Conservation (phyloP, 1,284 basidiomycete genomes). For the Trichosporon asahii region DNA sequence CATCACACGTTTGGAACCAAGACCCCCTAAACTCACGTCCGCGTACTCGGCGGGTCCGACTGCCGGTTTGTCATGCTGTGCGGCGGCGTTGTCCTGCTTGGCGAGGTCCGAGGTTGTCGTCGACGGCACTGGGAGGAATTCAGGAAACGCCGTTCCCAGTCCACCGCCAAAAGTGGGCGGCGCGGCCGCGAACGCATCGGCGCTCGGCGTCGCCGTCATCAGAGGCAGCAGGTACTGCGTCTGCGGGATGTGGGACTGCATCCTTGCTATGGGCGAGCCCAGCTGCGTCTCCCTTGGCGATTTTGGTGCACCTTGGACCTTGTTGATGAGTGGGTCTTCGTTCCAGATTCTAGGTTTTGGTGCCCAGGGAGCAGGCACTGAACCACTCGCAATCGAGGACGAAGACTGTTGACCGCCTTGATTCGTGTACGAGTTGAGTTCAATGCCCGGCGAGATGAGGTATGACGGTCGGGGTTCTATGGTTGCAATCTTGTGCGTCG, state of each 20-base stretch:
- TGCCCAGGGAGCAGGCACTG: constrained; percentile 14
- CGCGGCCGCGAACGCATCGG: not conserved
- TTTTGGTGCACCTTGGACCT: not conserved
- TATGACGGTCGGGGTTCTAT: constrained; percentile 8
- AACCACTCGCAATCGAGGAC: constrained; percentile 1
- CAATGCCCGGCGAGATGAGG: constrained; percentile 4
- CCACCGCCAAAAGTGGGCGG: constrained; percentile 18
- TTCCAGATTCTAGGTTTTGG: constrained; percentile 23
- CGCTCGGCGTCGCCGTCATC: constrained; percentile 6
- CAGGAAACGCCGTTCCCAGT: constrained; percentile 18
- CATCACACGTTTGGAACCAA: not conserved
- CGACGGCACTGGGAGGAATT: constrained; percentile 13
- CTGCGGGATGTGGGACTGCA: constrained; percentile 15
- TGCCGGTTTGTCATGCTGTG: constrained; percentile 4
- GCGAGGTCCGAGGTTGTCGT: not conserved
- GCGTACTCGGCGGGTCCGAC: constrained; percentile 35
- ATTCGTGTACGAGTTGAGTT: constrained; percentile 1
- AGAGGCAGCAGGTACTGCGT: constrained; percentile 16
- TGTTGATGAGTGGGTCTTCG: constrained; percentile 20
- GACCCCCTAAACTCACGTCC: constrained; percentile 26
- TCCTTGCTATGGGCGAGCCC: constrained; percentile 15
- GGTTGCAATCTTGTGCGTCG: constrained; percentile 9
- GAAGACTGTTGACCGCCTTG: not conserved
- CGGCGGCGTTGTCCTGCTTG: constrained; percentile 2
- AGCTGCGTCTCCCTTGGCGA: constrained; percentile 1